These are phyloP conservation scores for Cladosporium sp. DNA, from an alignment of 2,329 filamentous ascomycete species.

Conservation along the genomic window DNA sequence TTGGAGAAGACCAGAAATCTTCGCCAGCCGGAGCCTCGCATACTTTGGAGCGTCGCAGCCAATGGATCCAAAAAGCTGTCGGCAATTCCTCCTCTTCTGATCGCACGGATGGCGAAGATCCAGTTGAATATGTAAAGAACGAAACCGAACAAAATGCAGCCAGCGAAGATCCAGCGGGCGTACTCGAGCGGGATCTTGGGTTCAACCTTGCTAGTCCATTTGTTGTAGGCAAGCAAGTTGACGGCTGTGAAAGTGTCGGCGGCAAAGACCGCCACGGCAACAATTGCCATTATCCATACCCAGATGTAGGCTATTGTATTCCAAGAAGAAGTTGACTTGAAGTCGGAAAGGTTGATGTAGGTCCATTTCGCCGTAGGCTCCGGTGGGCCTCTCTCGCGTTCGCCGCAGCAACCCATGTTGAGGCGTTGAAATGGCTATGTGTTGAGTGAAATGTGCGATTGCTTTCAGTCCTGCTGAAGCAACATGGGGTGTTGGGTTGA, in stretches of 20 bases:
- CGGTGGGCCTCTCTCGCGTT: conserved; percentile 40
- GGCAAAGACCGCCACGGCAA: conserved; percentile 81
- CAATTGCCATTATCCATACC: conserved; percentile 74
- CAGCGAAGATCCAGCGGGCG: conserved; percentile 92
- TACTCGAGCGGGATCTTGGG: conserved; percentile 74
- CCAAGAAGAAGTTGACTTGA: conserved; percentile 78
- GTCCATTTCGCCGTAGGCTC: conserved; percentile 69
- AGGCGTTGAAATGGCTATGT: neutral
- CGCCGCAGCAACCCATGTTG: conserved; percentile 39
- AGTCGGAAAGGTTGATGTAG: conserved; percentile 76
- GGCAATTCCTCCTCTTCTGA: conserved; percentile 80
- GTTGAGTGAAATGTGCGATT: neutral
- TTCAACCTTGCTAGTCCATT: conserved; percentile 81
- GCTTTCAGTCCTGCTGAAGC: conserved; percentile 21
- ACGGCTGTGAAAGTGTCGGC: conserved; percentile 93
- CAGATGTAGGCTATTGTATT: conserved; percentile 79
- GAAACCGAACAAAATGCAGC: conserved; percentile 88
- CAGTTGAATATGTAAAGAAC: conserved; percentile 79
- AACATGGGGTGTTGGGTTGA: conserved; percentile 1
- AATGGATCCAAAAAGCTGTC: conserved; percentile 89
- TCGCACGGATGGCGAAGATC: conserved; percentile 75
- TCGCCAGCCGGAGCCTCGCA: conserved; percentile 79
- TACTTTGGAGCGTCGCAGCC: conserved; percentile 80
- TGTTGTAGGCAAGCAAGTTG: conserved; percentile 84
- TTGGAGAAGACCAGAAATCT: conserved; percentile 91